These are phyloP conservation scores for Starmerella roubikii DNA, from an alignment of 805 yeast genomes.

Conservation along the genomic window DNA sequence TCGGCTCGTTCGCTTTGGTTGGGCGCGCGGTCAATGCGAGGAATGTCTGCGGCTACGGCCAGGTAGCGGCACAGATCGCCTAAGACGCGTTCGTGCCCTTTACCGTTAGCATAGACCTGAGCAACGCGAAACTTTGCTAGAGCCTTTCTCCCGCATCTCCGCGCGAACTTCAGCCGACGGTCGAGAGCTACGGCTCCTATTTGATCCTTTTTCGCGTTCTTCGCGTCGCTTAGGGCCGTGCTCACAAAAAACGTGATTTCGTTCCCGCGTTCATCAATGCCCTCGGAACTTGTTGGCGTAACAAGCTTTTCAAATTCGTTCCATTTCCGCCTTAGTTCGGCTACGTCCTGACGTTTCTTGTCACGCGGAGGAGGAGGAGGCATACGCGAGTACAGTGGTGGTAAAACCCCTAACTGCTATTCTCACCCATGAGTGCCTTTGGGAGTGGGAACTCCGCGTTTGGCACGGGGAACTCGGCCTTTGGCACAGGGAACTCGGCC, in stretches of 20 bases:
- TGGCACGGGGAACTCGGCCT: conserved; percentile 10
- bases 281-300: background rate
- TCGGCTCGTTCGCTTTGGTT: background rate
- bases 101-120: background rate
- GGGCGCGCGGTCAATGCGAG: conserved; percentile 1
- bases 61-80: conserved; percentile 3
- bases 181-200: background rate
- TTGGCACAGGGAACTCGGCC: conserved; percentile 10
- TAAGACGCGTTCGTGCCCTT: background rate
- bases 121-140: background rate
- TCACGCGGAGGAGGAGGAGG: too few species aligned
- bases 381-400: background rate
- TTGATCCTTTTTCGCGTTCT: background rate
- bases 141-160: background rate
- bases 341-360: background rate
- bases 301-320: background rate
- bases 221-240: background rate
- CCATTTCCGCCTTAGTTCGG: background rate
- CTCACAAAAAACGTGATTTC: conserved; percentile 1
- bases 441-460: conserved; percentile 15
- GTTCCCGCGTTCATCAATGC: background rate
- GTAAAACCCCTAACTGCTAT: too few species aligned
- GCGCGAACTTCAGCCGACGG: conserved; percentile 2
- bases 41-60: background rate
- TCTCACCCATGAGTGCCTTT: conserved; percentile 3